A percentile compares a stretch with the other conserved stretches of the same genome.
phyloP scores from a whole-genome alignment of 805 yeast species.

The Metschnikowia santaceciliae region DNA sequence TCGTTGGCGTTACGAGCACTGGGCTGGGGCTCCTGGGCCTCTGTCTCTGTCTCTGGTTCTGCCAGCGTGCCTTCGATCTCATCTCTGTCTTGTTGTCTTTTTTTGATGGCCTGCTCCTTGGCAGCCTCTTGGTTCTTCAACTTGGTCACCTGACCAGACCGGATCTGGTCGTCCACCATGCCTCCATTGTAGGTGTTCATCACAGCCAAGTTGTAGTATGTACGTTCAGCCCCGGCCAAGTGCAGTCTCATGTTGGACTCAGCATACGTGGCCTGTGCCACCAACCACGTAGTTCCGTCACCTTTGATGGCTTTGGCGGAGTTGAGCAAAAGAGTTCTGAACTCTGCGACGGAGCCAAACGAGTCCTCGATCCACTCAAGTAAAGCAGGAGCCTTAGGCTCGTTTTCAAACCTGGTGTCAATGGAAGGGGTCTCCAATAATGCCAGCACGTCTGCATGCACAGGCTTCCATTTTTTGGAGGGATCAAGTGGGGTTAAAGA shows the following conservation, averaged over 20 bases:
- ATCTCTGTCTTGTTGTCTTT: slow-evolving; percentile 23
- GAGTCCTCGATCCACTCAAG: slow-evolving; percentile 49
- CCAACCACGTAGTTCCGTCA: slow-evolving; percentile 88
- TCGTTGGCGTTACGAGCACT: slow-evolving; percentile 13
- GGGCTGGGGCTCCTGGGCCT: slow-evolving; percentile 1
- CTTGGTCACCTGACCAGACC: slow-evolving; percentile 48
- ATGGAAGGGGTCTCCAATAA: slow-evolving; percentile 45
- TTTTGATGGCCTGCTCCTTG: slow-evolving; percentile 24
- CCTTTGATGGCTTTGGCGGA: slow-evolving; percentile 76
- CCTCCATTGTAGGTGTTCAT: slow-evolving; percentile 90
- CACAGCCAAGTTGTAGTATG: slow-evolving; percentile 53
- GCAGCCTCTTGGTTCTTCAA: slow-evolving; percentile 36
- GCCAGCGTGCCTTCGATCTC: slow-evolving; percentile 8
- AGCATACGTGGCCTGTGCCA: slow-evolving; percentile 49
- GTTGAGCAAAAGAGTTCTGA: slow-evolving; percentile 63
- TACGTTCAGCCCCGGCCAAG: slow-evolving; percentile 17
- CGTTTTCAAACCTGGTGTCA: slow-evolving; percentile 27
- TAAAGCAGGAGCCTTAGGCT: slow-evolving; percentile 33
- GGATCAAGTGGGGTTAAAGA: slow-evolving; percentile 30
- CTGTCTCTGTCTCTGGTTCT: slow-evolving; percentile 10
- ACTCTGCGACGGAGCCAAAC: slow-evolving; percentile 76
- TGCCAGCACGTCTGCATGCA: slow-evolving; percentile 24
- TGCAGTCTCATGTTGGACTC: slow-evolving; percentile 26
- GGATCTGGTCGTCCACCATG: slow-evolving; percentile 61
- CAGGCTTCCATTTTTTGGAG: slow-evolving; percentile 16